Percentiles rank a stretch among this genome's conserved stretches.
These are phyloP conservation scores for Coniferiporia weirii DNA, from an alignment of 1,284 basidiomycete genomes.

Conservation along the genomic window DNA sequence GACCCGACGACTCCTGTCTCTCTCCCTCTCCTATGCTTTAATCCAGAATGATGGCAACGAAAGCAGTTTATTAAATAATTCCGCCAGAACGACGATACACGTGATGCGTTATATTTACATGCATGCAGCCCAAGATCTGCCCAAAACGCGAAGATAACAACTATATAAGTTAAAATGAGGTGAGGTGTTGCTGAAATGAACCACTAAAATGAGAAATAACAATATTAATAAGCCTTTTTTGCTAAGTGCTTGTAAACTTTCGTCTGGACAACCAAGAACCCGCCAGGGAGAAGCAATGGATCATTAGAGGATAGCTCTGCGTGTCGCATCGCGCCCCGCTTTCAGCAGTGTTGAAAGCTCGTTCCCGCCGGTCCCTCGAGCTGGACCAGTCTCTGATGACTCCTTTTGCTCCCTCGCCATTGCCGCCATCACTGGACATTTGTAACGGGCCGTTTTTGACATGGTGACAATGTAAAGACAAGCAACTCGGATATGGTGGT, in stretches of 20 bases:
- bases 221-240: neutral
- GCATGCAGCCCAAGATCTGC: neutral
- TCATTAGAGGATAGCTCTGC: slow-evolving; percentile 42
- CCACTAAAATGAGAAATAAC: neutral
- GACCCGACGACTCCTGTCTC: neutral
- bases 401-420: slow-evolving; percentile 39
- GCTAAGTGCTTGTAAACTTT: too few species aligned
- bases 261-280: too few species aligned
- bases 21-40: too few species aligned
- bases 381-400: slow-evolving; percentile 39
- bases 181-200: neutral
- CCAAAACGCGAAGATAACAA: too few species aligned
- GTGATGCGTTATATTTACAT: neutral
- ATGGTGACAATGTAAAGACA: slow-evolving; percentile 80
- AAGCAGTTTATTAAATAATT: neutral
- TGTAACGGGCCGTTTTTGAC: slow-evolving; percentile 47
- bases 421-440: slow-evolving; percentile 50
- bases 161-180: too few species aligned
- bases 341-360: slow-evolving; percentile 79
- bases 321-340: slow-evolving; percentile 82
- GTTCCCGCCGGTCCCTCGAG: slow-evolving; percentile 85
- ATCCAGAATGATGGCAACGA: too few species aligned
- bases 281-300: neutral
- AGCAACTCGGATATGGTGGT: slow-evolving; percentile 86
- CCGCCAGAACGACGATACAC: neutral